Conservation (phyloP, 192 early-diverging fungal species). For the Bifiguratus adelaidae region DNA sequence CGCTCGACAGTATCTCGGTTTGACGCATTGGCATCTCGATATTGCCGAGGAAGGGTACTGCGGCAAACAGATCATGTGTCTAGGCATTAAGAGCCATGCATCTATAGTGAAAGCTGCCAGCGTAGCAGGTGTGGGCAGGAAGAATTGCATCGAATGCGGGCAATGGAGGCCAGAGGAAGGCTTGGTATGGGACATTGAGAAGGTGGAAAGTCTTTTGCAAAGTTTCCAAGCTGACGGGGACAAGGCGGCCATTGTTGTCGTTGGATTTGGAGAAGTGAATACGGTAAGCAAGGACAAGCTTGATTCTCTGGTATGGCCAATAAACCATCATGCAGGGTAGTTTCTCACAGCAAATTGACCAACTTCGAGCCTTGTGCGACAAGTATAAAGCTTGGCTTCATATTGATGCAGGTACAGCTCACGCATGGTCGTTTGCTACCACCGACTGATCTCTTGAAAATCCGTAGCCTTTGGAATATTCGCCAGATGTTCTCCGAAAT, state of each 20-base stretch:
- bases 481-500: slow-evolving; percentile 25
- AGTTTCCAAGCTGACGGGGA: not conserved
- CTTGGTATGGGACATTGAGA: not conserved
- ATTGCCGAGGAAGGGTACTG: slow-evolving; percentile 35
- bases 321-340: slow-evolving; percentile 9
- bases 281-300: slow-evolving; percentile 10
- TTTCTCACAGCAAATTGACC: slow-evolving; percentile 20
- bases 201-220: slow-evolving; percentile 10
- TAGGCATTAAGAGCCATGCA: slow-evolving; percentile 26
- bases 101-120: slow-evolving; percentile 38
- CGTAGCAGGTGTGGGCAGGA: slow-evolving; percentile 35
- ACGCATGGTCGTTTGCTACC: no score
- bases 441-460: no score
- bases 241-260: slow-evolving; percentile 29
- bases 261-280: slow-evolving; percentile 45
- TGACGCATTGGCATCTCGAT: slow-evolving; percentile 14
- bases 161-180: slow-evolving; percentile 2
- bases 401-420: slow-evolving; percentile 49
- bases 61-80: slow-evolving; percentile 15
- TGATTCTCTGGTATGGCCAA: not conserved
- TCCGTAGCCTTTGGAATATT: slow-evolving; percentile 56
- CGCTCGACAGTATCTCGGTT: slow-evolving; percentile 26
- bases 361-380: slow-evolving; percentile 25
- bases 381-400: slow-evolving; percentile 38
- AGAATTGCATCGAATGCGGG: slow-evolving; percentile 29